Evolutionary conservation across 177 flowering plant species (phyloP).

Genomic region (Vitis hybrid): DNA sequence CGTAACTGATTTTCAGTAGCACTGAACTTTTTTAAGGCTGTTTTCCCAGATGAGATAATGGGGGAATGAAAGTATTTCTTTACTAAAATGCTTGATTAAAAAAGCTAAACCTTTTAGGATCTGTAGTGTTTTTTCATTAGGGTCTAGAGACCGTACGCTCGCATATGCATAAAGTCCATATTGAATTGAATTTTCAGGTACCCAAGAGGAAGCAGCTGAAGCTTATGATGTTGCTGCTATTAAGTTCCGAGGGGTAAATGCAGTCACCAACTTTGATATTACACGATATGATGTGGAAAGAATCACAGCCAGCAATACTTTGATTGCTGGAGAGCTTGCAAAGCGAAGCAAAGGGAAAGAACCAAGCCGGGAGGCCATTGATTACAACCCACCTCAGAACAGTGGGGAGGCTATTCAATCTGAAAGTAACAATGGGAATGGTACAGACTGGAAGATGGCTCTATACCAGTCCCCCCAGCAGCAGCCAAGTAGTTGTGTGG

Average conservation of each 20-base stretch:
- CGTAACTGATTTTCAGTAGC: slow-evolving; percentile 15
- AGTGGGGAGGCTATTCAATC: slow-evolving; percentile 17
- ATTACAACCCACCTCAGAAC: slow-evolving; percentile 23
- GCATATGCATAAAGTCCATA: not conserved
- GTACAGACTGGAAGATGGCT: slow-evolving; percentile 55
- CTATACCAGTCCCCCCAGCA: slow-evolving; percentile 32
- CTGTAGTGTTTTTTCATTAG: not conserved
- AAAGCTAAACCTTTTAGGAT: not conserved
- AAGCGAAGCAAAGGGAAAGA: slow-evolving; percentile 47
- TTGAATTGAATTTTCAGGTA: slow-evolving; percentile 43
- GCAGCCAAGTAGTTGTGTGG: slow-evolving; percentile 14
- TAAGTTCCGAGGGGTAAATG: slow-evolving; percentile 85
- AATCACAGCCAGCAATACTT: slow-evolving; percentile 78
- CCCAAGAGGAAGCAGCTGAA: slow-evolving; percentile 99
- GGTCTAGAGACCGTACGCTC: not conserved
- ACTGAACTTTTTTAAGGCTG: slow-evolving; percentile 36
- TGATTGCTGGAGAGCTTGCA: slow-evolving; percentile 78
- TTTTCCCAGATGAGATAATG: slow-evolving; percentile 13
- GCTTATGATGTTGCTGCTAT: slow-evolving; percentile 95
- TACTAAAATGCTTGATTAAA: not conserved
- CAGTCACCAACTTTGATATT: slow-evolving; percentile 91
- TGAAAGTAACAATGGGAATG: slow-evolving; percentile 24
- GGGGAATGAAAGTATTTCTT: slow-evolving; percentile 11
- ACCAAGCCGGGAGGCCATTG: slow-evolving; percentile 16
- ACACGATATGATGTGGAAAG: slow-evolving; percentile 75